phyloP scores from a whole-genome alignment of 805 yeast genomes.

The Ascoidea asiatica region DNA sequence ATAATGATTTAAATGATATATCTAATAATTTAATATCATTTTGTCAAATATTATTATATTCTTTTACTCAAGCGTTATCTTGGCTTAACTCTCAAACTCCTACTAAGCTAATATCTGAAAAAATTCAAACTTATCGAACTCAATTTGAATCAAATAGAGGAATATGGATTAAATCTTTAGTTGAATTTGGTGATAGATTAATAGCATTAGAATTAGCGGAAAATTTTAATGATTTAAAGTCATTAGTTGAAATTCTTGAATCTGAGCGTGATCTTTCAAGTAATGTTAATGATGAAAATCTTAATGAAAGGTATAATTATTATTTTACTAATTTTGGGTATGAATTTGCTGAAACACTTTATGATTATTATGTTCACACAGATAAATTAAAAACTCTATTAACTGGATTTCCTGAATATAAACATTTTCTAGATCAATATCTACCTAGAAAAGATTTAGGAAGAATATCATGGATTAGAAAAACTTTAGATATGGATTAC shows the following conservation, averaged over 20 bases:
- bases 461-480: conserved; percentile 60
- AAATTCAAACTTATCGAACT: conserved; percentile 10
- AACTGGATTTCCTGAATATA: conserved; percentile 39
- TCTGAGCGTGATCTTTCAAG: conserved; percentile 16
- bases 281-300: conserved; percentile 10
- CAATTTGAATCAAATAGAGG: conserved; percentile 19
- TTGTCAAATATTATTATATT: conserved; percentile 28
- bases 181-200: conserved; percentile 31
- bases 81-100: conserved; percentile 17
- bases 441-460: conserved; percentile 32
- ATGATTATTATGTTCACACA: conserved; percentile 38
- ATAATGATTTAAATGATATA: conserved; percentile 4
- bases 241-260: conserved; percentile 45
- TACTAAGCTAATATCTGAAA: conserved; percentile 12
- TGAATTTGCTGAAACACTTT: conserved; percentile 53
- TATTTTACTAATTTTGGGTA: conserved; percentile 54
- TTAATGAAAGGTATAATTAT: conserved; percentile 22
- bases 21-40: conserved; percentile 19
- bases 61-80: conserved; percentile 19
- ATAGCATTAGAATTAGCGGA: conserved; percentile 56
- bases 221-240: conserved; percentile 46
- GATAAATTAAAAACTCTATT: conserved; percentile 42
- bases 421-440: conserved; percentile 18
- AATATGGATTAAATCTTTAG: conserved; percentile 49
- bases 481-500: conserved; percentile 39